Conservation (phyloP, 1,284 basidiomycete genomes). For the Xerocomus nothofagi region DNA sequence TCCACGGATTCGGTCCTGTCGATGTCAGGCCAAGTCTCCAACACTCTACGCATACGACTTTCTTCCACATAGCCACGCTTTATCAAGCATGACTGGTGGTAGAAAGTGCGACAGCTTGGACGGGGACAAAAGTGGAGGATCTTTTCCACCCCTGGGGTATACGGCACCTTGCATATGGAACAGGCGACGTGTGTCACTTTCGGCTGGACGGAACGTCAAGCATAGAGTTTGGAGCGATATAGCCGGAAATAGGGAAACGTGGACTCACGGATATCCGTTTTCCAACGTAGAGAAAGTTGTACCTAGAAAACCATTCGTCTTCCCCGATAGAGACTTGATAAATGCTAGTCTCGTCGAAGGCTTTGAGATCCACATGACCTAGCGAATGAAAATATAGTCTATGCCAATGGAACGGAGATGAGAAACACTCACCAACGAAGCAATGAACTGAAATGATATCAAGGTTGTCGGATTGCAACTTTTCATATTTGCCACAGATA, state of each 20-base stretch:
- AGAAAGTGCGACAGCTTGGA: slow-evolving; percentile 42
- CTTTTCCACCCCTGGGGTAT: slow-evolving; percentile 37
- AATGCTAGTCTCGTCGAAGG: slow-evolving; percentile 36
- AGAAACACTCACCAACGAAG: slow-evolving; percentile 40
- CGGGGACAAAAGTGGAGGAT: slow-evolving; percentile 55
- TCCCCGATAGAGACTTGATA: slow-evolving; percentile 38
- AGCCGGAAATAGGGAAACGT: not conserved
- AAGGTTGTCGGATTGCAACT: slow-evolving; percentile 43
- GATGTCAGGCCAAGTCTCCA: slow-evolving; percentile 18
- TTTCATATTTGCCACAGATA: slow-evolving; percentile 42
- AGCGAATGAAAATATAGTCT: not conserved
- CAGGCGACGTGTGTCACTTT: slow-evolving; percentile 38
- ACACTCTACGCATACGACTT: not conserved
- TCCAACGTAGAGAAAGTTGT: slow-evolving; percentile 37
- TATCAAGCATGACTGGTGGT: slow-evolving; percentile 45
- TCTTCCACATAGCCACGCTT: slow-evolving; percentile 34
- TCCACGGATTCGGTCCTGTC: slow-evolving; percentile 12
- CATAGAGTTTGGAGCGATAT: not conserved
- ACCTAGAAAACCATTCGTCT: slow-evolving; percentile 44
- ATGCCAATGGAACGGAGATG: not conserved
- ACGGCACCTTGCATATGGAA: slow-evolving; percentile 40
- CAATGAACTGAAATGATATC: slow-evolving; percentile 43
- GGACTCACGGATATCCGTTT: slow-evolving; percentile 36
- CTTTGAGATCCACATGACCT: slow-evolving; percentile 32
- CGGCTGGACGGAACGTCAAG: slow-evolving; percentile 28